These are phyloP conservation scores for Triticum urartu DNA, from an alignment of 176 grass and related monocot species.

Conservation along the genomic window DNA sequence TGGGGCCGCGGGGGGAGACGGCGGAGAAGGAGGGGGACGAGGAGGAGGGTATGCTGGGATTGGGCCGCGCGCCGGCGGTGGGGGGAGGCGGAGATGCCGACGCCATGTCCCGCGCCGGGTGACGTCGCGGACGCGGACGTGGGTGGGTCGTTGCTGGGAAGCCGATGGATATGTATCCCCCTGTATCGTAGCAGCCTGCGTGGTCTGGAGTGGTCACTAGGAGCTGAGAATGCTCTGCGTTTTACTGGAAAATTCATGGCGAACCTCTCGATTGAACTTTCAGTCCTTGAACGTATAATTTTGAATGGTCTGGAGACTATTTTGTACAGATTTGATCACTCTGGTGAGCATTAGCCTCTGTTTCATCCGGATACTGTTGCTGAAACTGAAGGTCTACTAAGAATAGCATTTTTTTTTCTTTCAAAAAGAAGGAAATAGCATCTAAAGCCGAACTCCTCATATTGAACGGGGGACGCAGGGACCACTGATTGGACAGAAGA, in stretches of 20 bases:
- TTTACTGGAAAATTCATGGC: background rate
- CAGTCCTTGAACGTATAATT: background rate
- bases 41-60: background rate
- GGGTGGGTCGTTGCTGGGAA: background rate
- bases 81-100: background rate
- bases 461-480: no score
- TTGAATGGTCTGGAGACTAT: no score
- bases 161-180: background rate
- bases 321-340: no score
- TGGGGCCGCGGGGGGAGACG: background rate
- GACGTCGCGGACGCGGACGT: background rate
- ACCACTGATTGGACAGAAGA: no score
- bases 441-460: no score
- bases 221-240: background rate
- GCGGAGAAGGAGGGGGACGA: background rate
- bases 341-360: no score
- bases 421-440: no score
- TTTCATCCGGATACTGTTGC: no score
- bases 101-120: constrained; percentile 14
- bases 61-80: background rate
- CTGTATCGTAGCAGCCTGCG: background rate
- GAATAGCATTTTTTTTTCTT: no score
- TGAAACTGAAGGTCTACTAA: no score
- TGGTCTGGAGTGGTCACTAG: background rate
- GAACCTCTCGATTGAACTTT: background rate